Percentiles rank a stretch among this genome's conserved stretches.
Conservation (phyloP, 2,329 filamentous ascomycete species). For the Zelopaecilomyces penicillatus region DNA sequence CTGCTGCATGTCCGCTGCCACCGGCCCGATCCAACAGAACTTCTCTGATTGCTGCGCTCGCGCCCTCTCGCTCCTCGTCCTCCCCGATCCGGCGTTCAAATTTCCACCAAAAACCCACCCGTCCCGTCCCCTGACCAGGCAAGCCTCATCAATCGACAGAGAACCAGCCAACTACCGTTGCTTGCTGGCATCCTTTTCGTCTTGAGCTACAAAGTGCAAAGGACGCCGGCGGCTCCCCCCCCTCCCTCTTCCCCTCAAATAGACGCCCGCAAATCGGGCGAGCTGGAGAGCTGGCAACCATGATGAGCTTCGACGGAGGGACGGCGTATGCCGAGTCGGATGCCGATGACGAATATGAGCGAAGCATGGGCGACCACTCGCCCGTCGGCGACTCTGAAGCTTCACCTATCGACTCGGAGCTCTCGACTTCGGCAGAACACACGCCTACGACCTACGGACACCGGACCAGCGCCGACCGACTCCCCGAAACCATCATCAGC, state of each 20-base stretch:
- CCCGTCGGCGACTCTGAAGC: conserved; percentile 61
- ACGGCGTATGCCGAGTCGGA: conserved; percentile 72
- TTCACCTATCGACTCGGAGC: conserved; percentile 64
- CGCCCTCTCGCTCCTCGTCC: background rate
- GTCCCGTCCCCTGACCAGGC: background rate
- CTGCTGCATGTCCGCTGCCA: too few relatives aligned
- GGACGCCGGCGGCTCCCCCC: background rate
- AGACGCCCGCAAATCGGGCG: too few relatives aligned
- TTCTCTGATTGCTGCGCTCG: background rate
- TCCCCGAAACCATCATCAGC: conserved; percentile 67
- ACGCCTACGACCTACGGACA: conserved; percentile 73
- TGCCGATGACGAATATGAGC: conserved; percentile 77
- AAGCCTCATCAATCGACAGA: background rate
- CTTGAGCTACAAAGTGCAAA: too few relatives aligned
- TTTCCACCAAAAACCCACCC: background rate
- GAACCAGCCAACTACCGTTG: background rate
- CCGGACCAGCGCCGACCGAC: conserved; percentile 52
- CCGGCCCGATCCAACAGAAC: too few relatives aligned
- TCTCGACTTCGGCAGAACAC: conserved; percentile 60
- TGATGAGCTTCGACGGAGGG: conserved; percentile 55
- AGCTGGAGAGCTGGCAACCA: conserved; percentile 15
- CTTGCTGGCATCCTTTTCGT: too few relatives aligned
- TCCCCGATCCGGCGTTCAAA: background rate
- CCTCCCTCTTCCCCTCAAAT: background rate
- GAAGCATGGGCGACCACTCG: conserved; percentile 59